A percentile compares a stretch with the other conserved stretches of the same genome.
phyloP scores from a whole-genome alignment of 805 yeast genomes.

The Hermanozyma aechmeae region DNA sequence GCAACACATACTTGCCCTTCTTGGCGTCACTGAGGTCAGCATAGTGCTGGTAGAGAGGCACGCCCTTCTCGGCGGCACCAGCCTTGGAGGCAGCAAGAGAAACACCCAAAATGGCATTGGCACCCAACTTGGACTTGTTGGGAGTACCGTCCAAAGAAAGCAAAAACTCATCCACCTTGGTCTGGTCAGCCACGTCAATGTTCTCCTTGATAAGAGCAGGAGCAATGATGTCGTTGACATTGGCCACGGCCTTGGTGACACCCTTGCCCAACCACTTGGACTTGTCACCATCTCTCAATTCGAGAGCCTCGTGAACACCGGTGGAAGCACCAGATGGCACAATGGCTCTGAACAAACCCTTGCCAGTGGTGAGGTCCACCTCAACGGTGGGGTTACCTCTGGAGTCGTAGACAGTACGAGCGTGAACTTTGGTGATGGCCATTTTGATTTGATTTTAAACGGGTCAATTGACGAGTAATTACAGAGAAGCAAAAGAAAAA shows the following conservation, averaged over 20 bases:
- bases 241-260: constrained; percentile 92
- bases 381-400: constrained; percentile 99
- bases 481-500: constrained; percentile 2
- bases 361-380: constrained; percentile 89
- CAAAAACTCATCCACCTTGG: constrained; percentile 78
- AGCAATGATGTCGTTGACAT: constrained; percentile 90
- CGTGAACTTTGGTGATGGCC: constrained; percentile 81
- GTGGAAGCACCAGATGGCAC: constrained; percentile 99
- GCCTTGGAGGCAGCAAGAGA: constrained; percentile 96
- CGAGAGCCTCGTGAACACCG: constrained; percentile 97
- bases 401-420: constrained; percentile 98
- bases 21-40: constrained; percentile 68
- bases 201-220: constrained; percentile 82
- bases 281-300: constrained; percentile 97
- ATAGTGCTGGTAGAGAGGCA: constrained; percentile 90
- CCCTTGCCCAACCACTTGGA: constrained; percentile 98
- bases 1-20: constrained; percentile 80
- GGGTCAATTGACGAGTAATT: too few species aligned
- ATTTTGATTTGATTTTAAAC: constrained; percentile 29
- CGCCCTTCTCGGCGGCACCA: constrained; percentile 92
- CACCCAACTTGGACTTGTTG: constrained; percentile 96
- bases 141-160: constrained; percentile 88
- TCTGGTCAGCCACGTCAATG: constrained; percentile 82
- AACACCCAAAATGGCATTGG: constrained; percentile 97
- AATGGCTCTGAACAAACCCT: constrained; percentile 92